Evolutionary conservation across 257 asterid species (phyloP).

Genomic region (Leonotis leonurus): DNA sequence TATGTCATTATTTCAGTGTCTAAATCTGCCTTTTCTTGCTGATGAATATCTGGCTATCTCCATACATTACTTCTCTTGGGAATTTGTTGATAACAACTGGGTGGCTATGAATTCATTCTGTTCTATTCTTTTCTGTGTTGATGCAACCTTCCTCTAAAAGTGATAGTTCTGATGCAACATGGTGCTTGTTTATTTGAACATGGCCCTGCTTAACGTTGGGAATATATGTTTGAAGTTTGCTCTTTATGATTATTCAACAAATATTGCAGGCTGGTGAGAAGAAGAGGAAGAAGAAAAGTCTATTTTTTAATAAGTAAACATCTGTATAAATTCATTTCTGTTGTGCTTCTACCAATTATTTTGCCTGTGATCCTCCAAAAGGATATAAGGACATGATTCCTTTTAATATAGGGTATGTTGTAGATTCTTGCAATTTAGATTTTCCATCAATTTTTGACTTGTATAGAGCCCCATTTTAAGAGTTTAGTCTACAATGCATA

Average conservation of each 20-base stretch:
- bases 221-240: neutral
- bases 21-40: too few relatives aligned
- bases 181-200: neutral
- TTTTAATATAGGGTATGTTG: slow-evolving; percentile 7
- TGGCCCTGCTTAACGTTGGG: neutral
- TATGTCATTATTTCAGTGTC: neutral
- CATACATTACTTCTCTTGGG: neutral
- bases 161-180: neutral
- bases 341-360: neutral
- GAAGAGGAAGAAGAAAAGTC: slow-evolving; percentile 64
- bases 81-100: neutral
- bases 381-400: neutral
- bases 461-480: slow-evolving; percentile 6
- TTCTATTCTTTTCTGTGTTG: neutral
- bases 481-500: slow-evolving; percentile 5
- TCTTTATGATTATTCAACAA: slow-evolving; percentile 1
- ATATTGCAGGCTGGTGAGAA: slow-evolving; percentile 75
- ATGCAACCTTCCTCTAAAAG: neutral
- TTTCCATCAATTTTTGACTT: neutral
- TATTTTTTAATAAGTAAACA: slow-evolving; percentile 59
- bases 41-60: neutral
- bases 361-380: neutral
- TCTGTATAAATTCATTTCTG: slow-evolving; percentile 1
- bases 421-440: neutral
- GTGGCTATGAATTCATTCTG: neutral